These are phyloP conservation scores for Cystobasidiaceae sp. DNA, from an alignment of 1,284 basidiomycete species.

Conservation along the genomic window DNA sequence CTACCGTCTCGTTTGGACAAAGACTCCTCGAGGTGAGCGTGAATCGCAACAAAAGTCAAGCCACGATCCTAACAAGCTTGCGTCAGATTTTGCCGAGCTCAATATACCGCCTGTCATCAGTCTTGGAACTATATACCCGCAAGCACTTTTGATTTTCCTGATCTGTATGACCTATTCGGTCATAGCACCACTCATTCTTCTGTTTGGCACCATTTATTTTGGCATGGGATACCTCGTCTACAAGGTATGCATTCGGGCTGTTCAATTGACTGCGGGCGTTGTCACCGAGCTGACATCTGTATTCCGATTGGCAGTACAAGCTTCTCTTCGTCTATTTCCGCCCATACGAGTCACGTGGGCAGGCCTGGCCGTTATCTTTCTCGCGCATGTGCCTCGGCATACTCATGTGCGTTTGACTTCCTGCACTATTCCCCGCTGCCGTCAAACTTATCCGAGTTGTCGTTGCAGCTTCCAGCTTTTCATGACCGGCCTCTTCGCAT, in stretches of 20 bases:
- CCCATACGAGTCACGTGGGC: slow-evolving; percentile 84
- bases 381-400: slow-evolving; percentile 45
- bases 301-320: slow-evolving; percentile 29
- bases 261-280: slow-evolving; percentile 51
- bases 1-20: slow-evolving; percentile 65
- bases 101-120: slow-evolving; percentile 96
- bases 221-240: slow-evolving; percentile 84
- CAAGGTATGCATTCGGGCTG: slow-evolving; percentile 94
- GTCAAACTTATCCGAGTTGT: slow-evolving; percentile 55
- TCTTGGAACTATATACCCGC: slow-evolving; percentile 58
- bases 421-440: neutral
- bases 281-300: neutral
- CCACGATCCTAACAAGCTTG: neutral
- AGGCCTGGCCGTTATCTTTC: slow-evolving; percentile 71
- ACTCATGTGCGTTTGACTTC: slow-evolving; percentile 27
- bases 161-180: slow-evolving; percentile 92
- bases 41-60: neutral
- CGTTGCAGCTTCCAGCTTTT: slow-evolving; percentile 78
- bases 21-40: slow-evolving; percentile 72
- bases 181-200: slow-evolving; percentile 84
- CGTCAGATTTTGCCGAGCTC: slow-evolving; percentile 82
- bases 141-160: slow-evolving; percentile 86
- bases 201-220: slow-evolving; percentile 93
- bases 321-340: slow-evolving; percentile 42
- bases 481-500: slow-evolving; percentile 89